Percentiles rank a stretch among this genome's conserved stretches.
phyloP scores from a whole-genome alignment of 371 early-diverging fungal species.

The Mortierella polycephala region DNA sequence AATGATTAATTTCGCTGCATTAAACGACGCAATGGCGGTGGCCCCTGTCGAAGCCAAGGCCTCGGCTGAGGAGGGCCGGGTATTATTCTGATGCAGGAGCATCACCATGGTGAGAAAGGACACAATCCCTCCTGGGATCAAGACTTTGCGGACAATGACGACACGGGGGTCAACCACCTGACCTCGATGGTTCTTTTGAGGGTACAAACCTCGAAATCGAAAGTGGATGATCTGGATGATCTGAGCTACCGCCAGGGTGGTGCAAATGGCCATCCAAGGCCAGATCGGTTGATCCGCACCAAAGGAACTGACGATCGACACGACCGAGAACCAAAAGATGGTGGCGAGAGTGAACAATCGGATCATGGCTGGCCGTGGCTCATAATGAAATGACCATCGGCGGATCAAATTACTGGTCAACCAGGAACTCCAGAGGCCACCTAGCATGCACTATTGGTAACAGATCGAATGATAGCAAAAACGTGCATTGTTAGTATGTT shows the following conservation, averaged over 20 bases:
- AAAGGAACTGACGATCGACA: slow-evolving; percentile 56
- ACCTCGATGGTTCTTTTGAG: slow-evolving; percentile 48
- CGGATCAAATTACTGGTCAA: slow-evolving; percentile 67
- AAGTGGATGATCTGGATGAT: slow-evolving; percentile 61
- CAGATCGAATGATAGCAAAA: not conserved
- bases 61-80: slow-evolving; percentile 59
- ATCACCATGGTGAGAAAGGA: slow-evolving; percentile 64
- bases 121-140: slow-evolving; percentile 62
- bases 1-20: slow-evolving; percentile 31
- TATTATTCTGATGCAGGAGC: slow-evolving; percentile 59
- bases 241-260: slow-evolving; percentile 60
- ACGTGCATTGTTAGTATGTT: not conserved
- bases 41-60: slow-evolving; percentile 55
- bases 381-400: slow-evolving; percentile 71
- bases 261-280: slow-evolving; percentile 63
- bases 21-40: slow-evolving; percentile 39
- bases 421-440: slow-evolving; percentile 71
- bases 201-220: slow-evolving; percentile 61
- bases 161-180: slow-evolving; percentile 45
- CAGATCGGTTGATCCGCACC: slow-evolving; percentile 63
- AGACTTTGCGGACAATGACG: slow-evolving; percentile 59
- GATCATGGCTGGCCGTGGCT: slow-evolving; percentile 66
- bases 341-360: slow-evolving; percentile 66
- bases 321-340: slow-evolving; percentile 64
- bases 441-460: slow-evolving; percentile 58